Conservation (phyloP, 2,329 filamentous ascomycete species). For the Fusarium sublunatum region DNA sequence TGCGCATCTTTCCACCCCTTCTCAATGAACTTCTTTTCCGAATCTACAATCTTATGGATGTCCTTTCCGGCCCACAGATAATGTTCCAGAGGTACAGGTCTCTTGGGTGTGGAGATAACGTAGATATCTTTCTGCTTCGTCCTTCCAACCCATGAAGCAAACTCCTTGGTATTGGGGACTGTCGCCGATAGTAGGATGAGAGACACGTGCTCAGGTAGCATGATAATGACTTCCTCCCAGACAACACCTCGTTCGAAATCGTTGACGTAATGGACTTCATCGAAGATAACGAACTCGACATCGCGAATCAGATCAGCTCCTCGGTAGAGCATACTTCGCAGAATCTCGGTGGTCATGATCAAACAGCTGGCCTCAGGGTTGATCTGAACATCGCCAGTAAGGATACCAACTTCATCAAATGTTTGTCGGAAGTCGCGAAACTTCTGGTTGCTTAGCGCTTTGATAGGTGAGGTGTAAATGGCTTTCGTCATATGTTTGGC, state of each 20-base stretch:
- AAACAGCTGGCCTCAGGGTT: constrained; percentile 96
- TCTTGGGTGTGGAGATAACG: constrained; percentile 96
- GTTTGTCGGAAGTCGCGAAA: constrained; percentile 91
- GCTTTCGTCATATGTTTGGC: constrained; percentile 99
- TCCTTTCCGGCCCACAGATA: constrained; percentile 95
- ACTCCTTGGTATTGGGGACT: constrained; percentile 96
- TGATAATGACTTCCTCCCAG: constrained; percentile 99
- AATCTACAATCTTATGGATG: constrained; percentile 93
- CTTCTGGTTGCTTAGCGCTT: constrained; percentile 97
- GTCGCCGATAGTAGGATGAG: constrained; percentile 95
- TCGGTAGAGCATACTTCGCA: constrained; percentile 97
- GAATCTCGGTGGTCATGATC: constrained; percentile 99
- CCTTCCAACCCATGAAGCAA: constrained; percentile 96
- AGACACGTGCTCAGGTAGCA: constrained; percentile 97
- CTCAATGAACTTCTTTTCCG: constrained; percentile 91
- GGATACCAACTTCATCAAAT: constrained; percentile 95
- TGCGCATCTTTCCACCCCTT: constrained; percentile 96
- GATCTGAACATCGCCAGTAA: constrained; percentile 98
- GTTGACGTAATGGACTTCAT: constrained; percentile 99
- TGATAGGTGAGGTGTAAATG: constrained; percentile 98
- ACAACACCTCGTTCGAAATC: constrained; percentile 95
- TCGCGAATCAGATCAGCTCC: constrained; percentile 96
- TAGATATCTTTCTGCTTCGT: constrained; percentile 99
- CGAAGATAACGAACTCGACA: constrained; percentile 98
- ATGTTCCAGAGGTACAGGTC: constrained; percentile 93